Percentiles rank a stretch among this genome's conserved stretches.
These are phyloP conservation scores for Rhododendron mucronatum DNA, from an alignment of 148 eudicot genomes.

Conservation along the genomic window DNA sequence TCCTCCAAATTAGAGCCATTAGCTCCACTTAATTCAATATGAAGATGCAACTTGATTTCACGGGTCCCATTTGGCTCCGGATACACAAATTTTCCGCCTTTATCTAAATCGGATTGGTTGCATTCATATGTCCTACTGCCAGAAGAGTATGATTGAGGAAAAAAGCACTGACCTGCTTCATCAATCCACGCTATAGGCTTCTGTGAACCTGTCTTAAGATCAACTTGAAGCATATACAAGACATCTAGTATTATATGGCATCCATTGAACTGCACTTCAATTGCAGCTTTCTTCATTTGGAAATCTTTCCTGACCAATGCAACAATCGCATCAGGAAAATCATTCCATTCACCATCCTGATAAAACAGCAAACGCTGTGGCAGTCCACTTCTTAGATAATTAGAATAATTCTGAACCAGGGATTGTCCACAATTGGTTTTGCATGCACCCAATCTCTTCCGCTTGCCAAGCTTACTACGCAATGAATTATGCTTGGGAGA, in stretches of 20 bases:
- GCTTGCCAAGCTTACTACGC: conserved; percentile 20
- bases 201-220: conserved; percentile 27
- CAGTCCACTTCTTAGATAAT: conserved; percentile 27
- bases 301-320: conserved; percentile 23
- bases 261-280: conserved; percentile 21
- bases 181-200: conserved; percentile 43
- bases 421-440: conserved; percentile 16
- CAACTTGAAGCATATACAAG: conserved; percentile 31
- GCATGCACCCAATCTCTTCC: conserved; percentile 28
- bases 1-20: conserved; percentile 22
- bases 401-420: conserved; percentile 22
- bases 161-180: conserved; percentile 29
- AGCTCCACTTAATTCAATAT: conserved; percentile 32
- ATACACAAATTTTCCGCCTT: conserved; percentile 3
- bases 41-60: conserved; percentile 34
- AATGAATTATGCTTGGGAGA: conserved; percentile 11
- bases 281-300: conserved; percentile 26
- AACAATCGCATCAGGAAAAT: conserved; percentile 26
- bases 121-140: conserved; percentile 6
- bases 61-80: conserved; percentile 15
- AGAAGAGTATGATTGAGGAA: conserved; percentile 22
- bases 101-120: background rate
- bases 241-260: conserved; percentile 29
- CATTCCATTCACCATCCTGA: conserved; percentile 33
- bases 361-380: conserved; percentile 29